Evolutionary conservation across 176 grass and related monocot genomes (phyloP).

Genomic region (Triticum aestivum): IWGSC_CS_RefSeq_v2.1 NC_057796.1:5324461-5324960

Average conservation of each 20-base stretch:
- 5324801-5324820: not conserved
- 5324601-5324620: rapidly evolving
- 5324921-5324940: not conserved
- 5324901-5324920: not conserved
- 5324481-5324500: rapidly evolving
- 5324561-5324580: not conserved
- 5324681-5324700: not conserved
- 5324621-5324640: not conserved
- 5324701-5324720: not conserved
- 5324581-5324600: not conserved
- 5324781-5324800: not conserved
- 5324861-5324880: not conserved
- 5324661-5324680: not conserved
- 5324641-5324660: rapidly evolving
- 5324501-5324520: not conserved
- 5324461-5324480: not conserved
- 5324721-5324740: not conserved
- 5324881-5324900: not conserved
- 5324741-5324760: rapidly evolving
- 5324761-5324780: conserved; percentile 1
- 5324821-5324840: not conserved
- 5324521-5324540: not conserved
- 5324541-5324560: too few relatives aligned
- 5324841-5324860: not conserved
- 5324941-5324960: not conserved